A percentile compares a stretch with the other conserved stretches of the same genome.
phyloP scores from a whole-genome alignment of 2,329 filamentous ascomycete species.

The Arthrobotrys sinensis region DNA sequence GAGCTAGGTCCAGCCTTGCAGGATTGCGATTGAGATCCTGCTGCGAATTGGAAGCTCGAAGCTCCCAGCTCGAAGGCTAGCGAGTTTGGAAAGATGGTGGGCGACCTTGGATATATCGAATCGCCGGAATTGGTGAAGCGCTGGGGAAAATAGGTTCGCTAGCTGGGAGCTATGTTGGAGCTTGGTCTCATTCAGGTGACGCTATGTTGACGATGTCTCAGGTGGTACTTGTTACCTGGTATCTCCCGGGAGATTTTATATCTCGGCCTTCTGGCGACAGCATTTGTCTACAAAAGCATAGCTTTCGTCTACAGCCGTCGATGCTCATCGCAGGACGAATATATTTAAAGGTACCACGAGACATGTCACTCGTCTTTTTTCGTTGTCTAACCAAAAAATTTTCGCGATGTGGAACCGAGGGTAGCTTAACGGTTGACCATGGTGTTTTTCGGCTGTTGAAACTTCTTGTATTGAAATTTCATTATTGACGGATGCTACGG shows the following conservation, averaged over 20 bases:
- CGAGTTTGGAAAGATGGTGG: slow-evolving; percentile 53
- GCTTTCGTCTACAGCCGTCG: slow-evolving; percentile 16
- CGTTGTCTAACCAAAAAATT: slow-evolving; percentile 3
- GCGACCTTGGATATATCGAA: slow-evolving; percentile 38
- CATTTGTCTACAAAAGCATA: neutral
- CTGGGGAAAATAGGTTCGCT: slow-evolving; percentile 29
- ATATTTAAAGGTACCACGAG: slow-evolving; percentile 36
- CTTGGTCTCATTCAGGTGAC: slow-evolving; percentile 58
- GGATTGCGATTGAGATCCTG: slow-evolving; percentile 41
- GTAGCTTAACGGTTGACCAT: slow-evolving; percentile 29
- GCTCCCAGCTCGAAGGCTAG: slow-evolving; percentile 35
- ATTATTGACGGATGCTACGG: slow-evolving; percentile 40
- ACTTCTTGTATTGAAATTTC: slow-evolving; percentile 5
- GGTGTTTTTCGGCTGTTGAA: slow-evolving; percentile 43
- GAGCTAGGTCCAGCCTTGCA: slow-evolving; percentile 19
- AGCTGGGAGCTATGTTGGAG: slow-evolving; percentile 58
- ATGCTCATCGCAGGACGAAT: slow-evolving; percentile 47
- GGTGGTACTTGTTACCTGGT: slow-evolving; percentile 59
- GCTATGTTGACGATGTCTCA: slow-evolving; percentile 60
- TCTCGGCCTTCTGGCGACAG: slow-evolving; percentile 17
- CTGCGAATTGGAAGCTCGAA: slow-evolving; percentile 58
- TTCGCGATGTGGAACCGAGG: slow-evolving; percentile 47
- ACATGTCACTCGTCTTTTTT: slow-evolving; percentile 39
- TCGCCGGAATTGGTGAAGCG: slow-evolving; percentile 61
- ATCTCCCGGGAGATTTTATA: slow-evolving; percentile 34